Evolutionary conservation across 2,329 filamentous ascomycete species (phyloP), one percentile per base, ranked within the genome.

Genomic region (Colletotrichum ledebouriae): DNA sequence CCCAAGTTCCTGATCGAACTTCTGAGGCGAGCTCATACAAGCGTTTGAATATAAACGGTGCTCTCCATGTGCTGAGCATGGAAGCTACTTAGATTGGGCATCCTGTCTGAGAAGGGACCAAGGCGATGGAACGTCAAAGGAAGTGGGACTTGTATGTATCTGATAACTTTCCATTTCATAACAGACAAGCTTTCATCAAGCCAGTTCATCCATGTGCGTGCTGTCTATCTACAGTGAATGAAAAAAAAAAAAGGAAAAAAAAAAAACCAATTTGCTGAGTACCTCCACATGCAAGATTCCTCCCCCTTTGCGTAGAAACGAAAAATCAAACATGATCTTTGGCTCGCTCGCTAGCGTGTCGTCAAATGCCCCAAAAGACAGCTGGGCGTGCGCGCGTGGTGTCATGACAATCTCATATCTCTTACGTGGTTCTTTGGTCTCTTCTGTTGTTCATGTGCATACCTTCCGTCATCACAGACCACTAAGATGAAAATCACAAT

Each of bases 341-440:
- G 37, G 46, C 56, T 52, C 15, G 55, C 44, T 63, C 3, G 53
- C 34, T 59, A 13, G 47, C 20, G 12, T 20, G 3, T 39, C n/a
- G 52, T 53, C 12, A 57, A 59, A 59, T 53, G 37, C 44, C 37
- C 25, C 10, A 9, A 20, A 25, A 17, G 22, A 15, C 61, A 58
- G 22, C 42, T 47, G 29, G 53, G 50, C n/a, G 22, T 44, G 37
- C 37, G 37, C 3, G 37, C 12, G 33, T 52, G 44, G 37, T 52
- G 22, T 44, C 61, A 9, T 59, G 15, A 53, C 33, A 34, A 39
- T 46, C 42, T 37, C 62, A 37, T 44, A 15, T 44, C 25, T 34
- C 55, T 53, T 49, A 34, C 34, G 58, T 15, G 15, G 34, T 46
- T 46, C 12, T 15, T 57, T 11, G 10, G 9, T 33, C 29, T 20